A percentile compares a stretch with the other conserved stretches of the same genome.
Evolutionary conservation across 2,329 filamentous ascomycete species (phyloP).

Genomic region (Polychaeton citri): DNA sequence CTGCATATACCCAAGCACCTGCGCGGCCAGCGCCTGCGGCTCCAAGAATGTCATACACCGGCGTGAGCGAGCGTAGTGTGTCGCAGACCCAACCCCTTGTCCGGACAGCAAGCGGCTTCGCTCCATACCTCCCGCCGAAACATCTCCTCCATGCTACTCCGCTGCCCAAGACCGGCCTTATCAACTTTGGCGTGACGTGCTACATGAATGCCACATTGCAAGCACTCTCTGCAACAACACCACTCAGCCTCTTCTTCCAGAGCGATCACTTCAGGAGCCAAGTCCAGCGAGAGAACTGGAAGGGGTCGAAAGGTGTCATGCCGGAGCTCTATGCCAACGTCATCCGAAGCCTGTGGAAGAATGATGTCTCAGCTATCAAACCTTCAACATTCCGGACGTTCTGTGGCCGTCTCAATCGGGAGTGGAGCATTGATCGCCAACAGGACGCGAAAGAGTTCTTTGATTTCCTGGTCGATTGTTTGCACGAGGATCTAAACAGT

Average conservation of each 20-base stretch:
- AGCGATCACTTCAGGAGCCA: conserved; percentile 46
- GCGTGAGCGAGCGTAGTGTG: conserved; percentile 49
- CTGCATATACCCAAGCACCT: conserved; percentile 40
- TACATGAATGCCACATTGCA: conserved; percentile 91
- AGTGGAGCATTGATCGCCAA: conserved; percentile 62
- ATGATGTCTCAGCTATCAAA: conserved; percentile 34
- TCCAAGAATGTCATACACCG: conserved; percentile 60
- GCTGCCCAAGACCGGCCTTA: conserved; percentile 56
- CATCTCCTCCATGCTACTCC: conserved; percentile 29
- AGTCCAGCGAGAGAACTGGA: conserved; percentile 50
- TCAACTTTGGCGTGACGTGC: conserved; percentile 72
- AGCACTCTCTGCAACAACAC: conserved; percentile 59
- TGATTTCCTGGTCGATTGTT: conserved; percentile 63
- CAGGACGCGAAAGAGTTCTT: conserved; percentile 91
- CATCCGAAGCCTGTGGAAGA: conserved; percentile 49
- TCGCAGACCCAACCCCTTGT: conserved; percentile 21
- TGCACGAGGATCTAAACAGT: conserved; percentile 76
- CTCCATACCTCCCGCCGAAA: conserved; percentile 32
- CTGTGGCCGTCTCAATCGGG: conserved; percentile 48
- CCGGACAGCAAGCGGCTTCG: conserved; percentile 23
- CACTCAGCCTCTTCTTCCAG: conserved; percentile 50
- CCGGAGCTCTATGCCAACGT: conserved; percentile 49
- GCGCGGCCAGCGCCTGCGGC: conserved; percentile 46
- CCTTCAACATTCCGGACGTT: conserved; percentile 42
- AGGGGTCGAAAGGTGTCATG: conserved; percentile 50